phyloP scores from a whole-genome alignment of 2,329 filamentous ascomycete genomes.

The Periconia sp. region DNA sequence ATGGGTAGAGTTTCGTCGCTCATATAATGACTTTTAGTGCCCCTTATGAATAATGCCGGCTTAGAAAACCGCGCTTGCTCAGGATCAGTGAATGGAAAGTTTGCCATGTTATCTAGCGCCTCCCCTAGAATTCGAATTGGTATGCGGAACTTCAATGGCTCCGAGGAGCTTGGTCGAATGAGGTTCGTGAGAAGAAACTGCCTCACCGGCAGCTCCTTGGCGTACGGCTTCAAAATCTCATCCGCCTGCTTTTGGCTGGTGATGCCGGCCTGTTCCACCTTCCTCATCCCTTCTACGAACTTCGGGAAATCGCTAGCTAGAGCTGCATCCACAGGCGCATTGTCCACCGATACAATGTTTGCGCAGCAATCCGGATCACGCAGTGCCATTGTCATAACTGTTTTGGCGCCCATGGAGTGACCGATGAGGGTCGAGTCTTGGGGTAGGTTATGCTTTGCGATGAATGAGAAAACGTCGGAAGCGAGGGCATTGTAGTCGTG shows the following conservation, averaged over 20 bases:
- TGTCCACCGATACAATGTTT: constrained; percentile 84
- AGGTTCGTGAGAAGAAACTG: constrained; percentile 94
- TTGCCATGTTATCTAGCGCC: constrained; percentile 76
- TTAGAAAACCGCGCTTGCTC: constrained; percentile 73
- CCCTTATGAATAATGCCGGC: constrained; percentile 79
- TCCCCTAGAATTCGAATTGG: constrained; percentile 74
- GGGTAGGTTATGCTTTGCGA: constrained; percentile 73
- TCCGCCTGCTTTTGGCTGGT: constrained; percentile 80
- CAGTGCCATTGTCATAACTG: constrained; percentile 86
- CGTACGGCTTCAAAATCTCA: constrained; percentile 75
- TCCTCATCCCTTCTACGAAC: constrained; percentile 85
- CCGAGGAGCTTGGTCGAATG: constrained; percentile 59
- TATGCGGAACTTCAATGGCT: constrained; percentile 75
- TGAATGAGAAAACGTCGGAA: constrained; percentile 80
- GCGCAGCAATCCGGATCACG: constrained; percentile 69
- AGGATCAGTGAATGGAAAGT: constrained; percentile 85
- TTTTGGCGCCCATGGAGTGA: constrained; percentile 97
- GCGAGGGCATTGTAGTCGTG: constrained; percentile 88
- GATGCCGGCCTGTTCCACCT: constrained; percentile 72
- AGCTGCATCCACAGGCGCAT: constrained; percentile 82
- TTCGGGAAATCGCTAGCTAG: constrained; percentile 76
- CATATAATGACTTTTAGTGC: constrained; percentile 78
- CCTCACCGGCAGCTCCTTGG: constrained; percentile 75
- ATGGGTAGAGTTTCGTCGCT: constrained; percentile 80
- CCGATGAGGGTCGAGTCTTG: constrained; percentile 79